Conservation (phyloP, 352 stramenopile genomes). For the Globisporangium middletonii region DNA sequence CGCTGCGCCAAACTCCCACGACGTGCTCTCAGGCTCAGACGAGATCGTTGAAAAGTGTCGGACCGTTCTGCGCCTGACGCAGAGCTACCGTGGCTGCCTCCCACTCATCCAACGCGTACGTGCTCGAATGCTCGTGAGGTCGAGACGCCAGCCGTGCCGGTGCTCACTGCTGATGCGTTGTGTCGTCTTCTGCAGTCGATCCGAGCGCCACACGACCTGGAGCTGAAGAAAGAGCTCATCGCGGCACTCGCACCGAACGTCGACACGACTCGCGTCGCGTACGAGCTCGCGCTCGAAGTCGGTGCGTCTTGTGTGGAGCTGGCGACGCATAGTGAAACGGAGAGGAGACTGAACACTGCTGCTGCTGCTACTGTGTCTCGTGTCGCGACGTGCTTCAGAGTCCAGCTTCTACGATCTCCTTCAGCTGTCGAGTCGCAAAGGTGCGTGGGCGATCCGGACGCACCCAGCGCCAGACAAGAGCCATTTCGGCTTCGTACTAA, state of each 20-base stretch:
- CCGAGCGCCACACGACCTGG: constrained; percentile 24
- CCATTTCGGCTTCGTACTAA: not conserved
- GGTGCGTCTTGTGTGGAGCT: constrained; percentile 15
- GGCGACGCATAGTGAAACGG: not conserved
- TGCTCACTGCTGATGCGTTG: not conserved
- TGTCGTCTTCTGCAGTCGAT: constrained; percentile 21
- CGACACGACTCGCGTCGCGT: constrained; percentile 25
- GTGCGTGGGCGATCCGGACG: constrained; percentile 7
- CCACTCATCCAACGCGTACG: constrained; percentile 34
- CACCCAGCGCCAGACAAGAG: not conserved
- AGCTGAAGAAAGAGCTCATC: constrained; percentile 30
- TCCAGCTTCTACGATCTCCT: constrained; percentile 36
- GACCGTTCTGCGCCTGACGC: constrained; percentile 22
- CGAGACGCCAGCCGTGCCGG: too few species aligned
- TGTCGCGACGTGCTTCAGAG: constrained; percentile 13
- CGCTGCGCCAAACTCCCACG: constrained; percentile 33
- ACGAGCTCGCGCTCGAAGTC: constrained; percentile 35
- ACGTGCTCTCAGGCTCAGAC: constrained; percentile 31
- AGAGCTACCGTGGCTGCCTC: constrained; percentile 44
- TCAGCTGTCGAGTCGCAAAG: constrained; percentile 46
- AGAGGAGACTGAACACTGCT: too few species aligned
- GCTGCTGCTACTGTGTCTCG: not conserved
- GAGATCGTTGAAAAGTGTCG: constrained; percentile 29
- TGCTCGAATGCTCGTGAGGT: not conserved
- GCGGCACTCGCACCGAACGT: constrained; percentile 36